These are phyloP conservation scores for Penicillium sp. DNA, from an alignment of 2,329 filamentous ascomycete species.

Conservation along the genomic window DNA sequence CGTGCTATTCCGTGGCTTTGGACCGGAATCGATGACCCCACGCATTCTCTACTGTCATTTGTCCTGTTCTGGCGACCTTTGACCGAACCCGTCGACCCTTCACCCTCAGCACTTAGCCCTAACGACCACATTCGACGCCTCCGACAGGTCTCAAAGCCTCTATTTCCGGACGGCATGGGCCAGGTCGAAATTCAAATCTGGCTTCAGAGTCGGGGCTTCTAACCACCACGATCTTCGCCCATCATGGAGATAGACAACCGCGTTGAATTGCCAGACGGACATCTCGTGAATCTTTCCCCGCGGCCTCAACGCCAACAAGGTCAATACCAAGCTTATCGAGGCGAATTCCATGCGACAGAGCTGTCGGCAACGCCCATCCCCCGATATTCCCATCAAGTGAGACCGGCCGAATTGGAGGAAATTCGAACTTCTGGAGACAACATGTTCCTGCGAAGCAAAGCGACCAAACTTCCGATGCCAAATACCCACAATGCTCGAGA, in stretches of 20 bases:
- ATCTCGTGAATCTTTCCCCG: conserved; percentile 28
- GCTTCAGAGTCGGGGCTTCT: conserved; percentile 13
- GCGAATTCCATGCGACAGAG: conserved; percentile 11
- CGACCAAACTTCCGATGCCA: conserved; percentile 29
- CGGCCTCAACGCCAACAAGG: conserved; percentile 13
- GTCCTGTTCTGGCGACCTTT: conserved; percentile 2
- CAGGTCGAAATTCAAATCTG: conserved; percentile 12
- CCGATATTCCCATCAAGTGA: conserved; percentile 3
- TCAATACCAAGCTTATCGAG: conserved; percentile 18
- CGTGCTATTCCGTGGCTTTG: not conserved
- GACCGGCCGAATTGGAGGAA: conserved; percentile 7
- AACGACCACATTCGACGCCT: not conserved
- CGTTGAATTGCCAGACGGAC: conserved; percentile 27
- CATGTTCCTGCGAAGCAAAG: conserved; percentile 16
- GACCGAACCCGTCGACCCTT: conserved; percentile 1
- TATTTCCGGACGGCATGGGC: conserved; percentile 16
- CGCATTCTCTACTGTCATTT: conserved; percentile 8
- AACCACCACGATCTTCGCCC: conserved; percentile 3
- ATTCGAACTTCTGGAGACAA: conserved; percentile 7
- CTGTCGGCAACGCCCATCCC: conserved; percentile 6
- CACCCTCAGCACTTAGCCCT: conserved; percentile 4
- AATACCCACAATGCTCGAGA: conserved; percentile 16
- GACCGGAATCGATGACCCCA: conserved; percentile 7
- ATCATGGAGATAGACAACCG: conserved; percentile 24
- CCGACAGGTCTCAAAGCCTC: not conserved